Base-by-base conservation (phyloP, 345 rosid genomes). In the Aethionema arabicum region DNA sequence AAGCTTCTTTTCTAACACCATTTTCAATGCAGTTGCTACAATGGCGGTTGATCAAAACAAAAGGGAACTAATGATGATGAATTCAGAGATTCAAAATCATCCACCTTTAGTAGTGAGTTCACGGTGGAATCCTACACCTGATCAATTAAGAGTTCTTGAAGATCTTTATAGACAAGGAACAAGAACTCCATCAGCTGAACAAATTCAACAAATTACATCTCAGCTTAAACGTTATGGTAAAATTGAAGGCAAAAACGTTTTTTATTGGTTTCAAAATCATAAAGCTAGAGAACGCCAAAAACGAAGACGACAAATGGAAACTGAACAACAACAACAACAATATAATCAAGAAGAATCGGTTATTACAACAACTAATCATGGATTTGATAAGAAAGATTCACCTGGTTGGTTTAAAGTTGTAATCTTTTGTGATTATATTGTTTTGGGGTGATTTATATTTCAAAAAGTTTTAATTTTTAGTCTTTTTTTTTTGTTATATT, bases 211-310 rank as follows among this genome's bases (percentile, higher is more conserved):
- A 55, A 92, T 92, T 41, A 86, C 98, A 1, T 74, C 85, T 6
- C 95, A 89, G 78, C 91, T 92, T 16, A 79, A 90, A 8, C 69
- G 93, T 4, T 91, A 80, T 50, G 98, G 98, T 0, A 91, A 85
- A 80, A 91, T 91, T 6, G 98, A 91, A 83, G 98, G 98, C 32
- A 91, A 91, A 71, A 91, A 91, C 54, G 96, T 91, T 21, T 91
- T 91, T 68, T 91, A 91, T 75, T 91, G 98, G 98, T 92, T 92
- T 52, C 98, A 92, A 65, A 92, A 92, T 67, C 98, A 92, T 72
- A 92, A 92, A 81, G 96, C 98, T 5, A 80, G 98, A 31, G 96
- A 90, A 40, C 78, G 96, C 13, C 96, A 83, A 54, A 87, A 85
- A 68, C 85, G 92, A 0, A 83, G 96, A 42, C 87, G 95, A 42